Base-by-base conservation (phyloP, 2,329 filamentous ascomycete genomes). In the Fusarium napiforme region DNA sequence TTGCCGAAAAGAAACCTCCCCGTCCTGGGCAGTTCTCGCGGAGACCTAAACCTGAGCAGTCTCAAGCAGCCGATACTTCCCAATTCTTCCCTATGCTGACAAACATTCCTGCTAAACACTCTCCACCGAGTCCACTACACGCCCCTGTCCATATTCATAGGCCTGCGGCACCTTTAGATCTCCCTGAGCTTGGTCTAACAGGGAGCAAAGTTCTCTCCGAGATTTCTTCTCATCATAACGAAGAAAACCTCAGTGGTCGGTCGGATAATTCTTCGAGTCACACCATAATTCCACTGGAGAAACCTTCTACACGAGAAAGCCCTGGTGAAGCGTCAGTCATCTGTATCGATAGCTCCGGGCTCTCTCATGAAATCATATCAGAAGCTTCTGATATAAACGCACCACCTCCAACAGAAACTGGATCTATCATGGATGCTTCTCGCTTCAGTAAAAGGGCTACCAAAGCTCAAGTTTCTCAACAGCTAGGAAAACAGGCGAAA, bases 21-120 rank as follows among this genome's bases (percentile, higher is more conserved):
- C 75, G 70, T 9, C 74, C 73, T 36, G 69, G 74, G 5, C 76
- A 78, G 42, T 79, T 75, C 45, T 75, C 68, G 42, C 62, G 64
- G 30, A 61, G 53, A 21, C 76, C 75, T 23, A 61, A 71, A 32
- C 60, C 46, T n/a, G 64, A 69, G 10, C 47, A 43, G 21, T n/a
- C 57, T 39, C 71, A 65, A 39, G 7, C 32, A 16, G 26, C 8
- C 6, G n/a, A 40, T n/a, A 21, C 46, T n/a, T 55, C 53, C 26
- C 43, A 21, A n/a, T 69, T 49, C 19, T 58, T 57, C 18, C 26
- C 50, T 19, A 34, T 40, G 4, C 58, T 59, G 32, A 12, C 19
- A 21, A 39, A 50, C 6, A 34, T 39, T 28, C 15, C 60, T 42
- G 26, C 52, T 53, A 45, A 42, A 8, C n/a, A 55, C 23, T 30